Conservation (phyloP, 2,329 filamentous ascomycete species). For the Nemania sp. region DNA sequence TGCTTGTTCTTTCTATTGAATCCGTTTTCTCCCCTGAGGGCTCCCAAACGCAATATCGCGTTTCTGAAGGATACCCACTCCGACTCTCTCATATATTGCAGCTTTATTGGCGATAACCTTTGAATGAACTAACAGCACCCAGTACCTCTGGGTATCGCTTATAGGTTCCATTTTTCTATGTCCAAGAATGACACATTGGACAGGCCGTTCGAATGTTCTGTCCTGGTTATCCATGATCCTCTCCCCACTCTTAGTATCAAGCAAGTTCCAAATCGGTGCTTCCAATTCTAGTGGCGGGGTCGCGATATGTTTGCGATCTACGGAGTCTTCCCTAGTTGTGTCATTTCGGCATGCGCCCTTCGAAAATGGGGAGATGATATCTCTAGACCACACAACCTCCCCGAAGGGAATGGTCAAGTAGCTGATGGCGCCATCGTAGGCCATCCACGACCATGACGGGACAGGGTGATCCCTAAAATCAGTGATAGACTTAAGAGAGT, state of each 20-base stretch:
- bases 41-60: slow-evolving; percentile 11
- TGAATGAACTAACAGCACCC: slow-evolving; percentile 5
- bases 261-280: slow-evolving; percentile 19
- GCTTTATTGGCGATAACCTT: background rate
- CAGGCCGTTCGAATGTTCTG: slow-evolving; percentile 11
- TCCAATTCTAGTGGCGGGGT: slow-evolving; percentile 14
- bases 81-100: slow-evolving; percentile 8
- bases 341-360: background rate
- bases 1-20: slow-evolving; percentile 16
- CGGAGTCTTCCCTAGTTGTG: too few relatives aligned
- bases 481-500: slow-evolving; percentile 1
- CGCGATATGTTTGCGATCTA: too few relatives aligned
- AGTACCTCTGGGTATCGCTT: background rate
- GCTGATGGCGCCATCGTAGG: slow-evolving; percentile 16
- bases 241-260: slow-evolving; percentile 2
- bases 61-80: slow-evolving; percentile 10
- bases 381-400: slow-evolving; percentile 4
- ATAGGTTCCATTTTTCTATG: background rate
- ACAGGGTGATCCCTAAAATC: background rate
- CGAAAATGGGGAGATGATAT: slow-evolving; percentile 16
- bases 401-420: slow-evolving; percentile 18
- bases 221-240: slow-evolving; percentile 41
- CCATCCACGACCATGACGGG: slow-evolving; percentile 26
- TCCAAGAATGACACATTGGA: slow-evolving; percentile 17
- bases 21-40: slow-evolving; percentile 1